Evolutionary conservation across 2,329 filamentous ascomycete genomes (phyloP).

Genomic region (Colletotrichum gigasporum): DNA sequence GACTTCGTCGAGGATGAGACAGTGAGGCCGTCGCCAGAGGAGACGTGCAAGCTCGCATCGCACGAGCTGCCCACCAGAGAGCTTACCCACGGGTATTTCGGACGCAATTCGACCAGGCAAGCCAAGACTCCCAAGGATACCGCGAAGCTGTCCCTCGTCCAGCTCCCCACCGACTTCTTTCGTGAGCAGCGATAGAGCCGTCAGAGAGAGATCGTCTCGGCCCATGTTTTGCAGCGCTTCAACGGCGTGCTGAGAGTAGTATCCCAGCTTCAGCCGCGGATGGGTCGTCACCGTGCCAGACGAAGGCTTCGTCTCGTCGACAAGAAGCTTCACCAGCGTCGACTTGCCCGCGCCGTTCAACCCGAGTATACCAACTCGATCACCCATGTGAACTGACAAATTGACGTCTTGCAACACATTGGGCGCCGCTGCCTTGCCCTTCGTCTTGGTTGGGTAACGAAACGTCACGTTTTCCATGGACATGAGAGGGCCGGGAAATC

Average conservation of each 20-base stretch:
- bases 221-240: constrained; percentile 70
- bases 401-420: constrained; percentile 69
- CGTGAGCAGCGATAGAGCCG: constrained; percentile 71
- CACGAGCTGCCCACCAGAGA: constrained; percentile 84
- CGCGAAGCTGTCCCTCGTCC: constrained; percentile 74
- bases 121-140: constrained; percentile 73
- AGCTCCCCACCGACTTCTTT: constrained; percentile 61
- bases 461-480: constrained; percentile 77
- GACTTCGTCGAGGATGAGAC: constrained; percentile 81
- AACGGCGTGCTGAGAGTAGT: constrained; percentile 84
- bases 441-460: constrained; percentile 58
- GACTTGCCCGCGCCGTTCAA: constrained; percentile 87
- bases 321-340: constrained; percentile 77
- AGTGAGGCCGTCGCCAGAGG: constrained; percentile 75
- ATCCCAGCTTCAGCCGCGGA: constrained; percentile 74
- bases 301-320: constrained; percentile 66
- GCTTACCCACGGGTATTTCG: constrained; percentile 75
- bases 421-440: constrained; percentile 44
- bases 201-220: constrained; percentile 58
- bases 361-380: constrained; percentile 79
- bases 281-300: constrained; percentile 72
- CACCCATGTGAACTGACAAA: constrained; percentile 76
- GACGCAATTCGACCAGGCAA: constrained; percentile 76
- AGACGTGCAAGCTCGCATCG: constrained; percentile 72
- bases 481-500: constrained; percentile 79